phyloP scores from a whole-genome alignment of 1,284 basidiomycete genomes.

The Salmacisia buchloeana region DNA sequence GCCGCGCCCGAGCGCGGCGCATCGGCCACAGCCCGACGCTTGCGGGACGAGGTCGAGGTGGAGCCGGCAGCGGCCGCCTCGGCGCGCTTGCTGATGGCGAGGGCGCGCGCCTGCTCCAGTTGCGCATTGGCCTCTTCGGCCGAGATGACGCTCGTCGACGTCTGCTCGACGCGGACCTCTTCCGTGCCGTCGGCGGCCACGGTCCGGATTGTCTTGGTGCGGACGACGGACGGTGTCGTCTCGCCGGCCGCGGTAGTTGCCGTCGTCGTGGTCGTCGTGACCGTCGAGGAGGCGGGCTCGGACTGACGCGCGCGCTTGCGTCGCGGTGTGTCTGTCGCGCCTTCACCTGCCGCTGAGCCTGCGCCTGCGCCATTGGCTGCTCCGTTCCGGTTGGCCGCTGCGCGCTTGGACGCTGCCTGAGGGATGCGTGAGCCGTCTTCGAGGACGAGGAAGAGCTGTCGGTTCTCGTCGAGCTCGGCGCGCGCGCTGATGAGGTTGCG shows the following conservation, averaged over 20 bases:
- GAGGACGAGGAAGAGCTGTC: slow-evolving; percentile 14
- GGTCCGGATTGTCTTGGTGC: slow-evolving; percentile 22
- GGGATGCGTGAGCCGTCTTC: slow-evolving; percentile 33
- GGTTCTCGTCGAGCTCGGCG: slow-evolving; percentile 65
- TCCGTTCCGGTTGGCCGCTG: neutral
- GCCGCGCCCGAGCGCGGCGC: slow-evolving; percentile 25
- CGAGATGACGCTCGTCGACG: slow-evolving; percentile 26
- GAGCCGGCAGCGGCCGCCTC: slow-evolving; percentile 12
- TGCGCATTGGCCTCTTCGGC: slow-evolving; percentile 43
- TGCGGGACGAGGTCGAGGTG: slow-evolving; percentile 17
- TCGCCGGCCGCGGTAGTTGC: slow-evolving; percentile 5
- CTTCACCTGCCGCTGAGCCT: neutral
- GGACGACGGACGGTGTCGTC: slow-evolving; percentile 7
- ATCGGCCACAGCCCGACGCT: slow-evolving; percentile 41
- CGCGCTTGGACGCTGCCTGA: slow-evolving; percentile 10
- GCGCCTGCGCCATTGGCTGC: neutral
- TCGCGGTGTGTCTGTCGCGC: neutral
- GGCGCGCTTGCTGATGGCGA: slow-evolving; percentile 37
- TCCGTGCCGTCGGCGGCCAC: slow-evolving; percentile 18
- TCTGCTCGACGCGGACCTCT: slow-evolving; percentile 23
- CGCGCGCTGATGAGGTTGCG: slow-evolving; percentile 65
- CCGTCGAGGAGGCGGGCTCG: no score
- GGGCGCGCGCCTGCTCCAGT: slow-evolving; percentile 36
- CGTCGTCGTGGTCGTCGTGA: slow-evolving; percentile 10
- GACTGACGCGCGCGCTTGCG: slow-evolving; percentile 17